Evolutionary conservation across 2,329 filamentous ascomycete genomes (phyloP).

Genomic region (Neonectria ditissima): DNA sequence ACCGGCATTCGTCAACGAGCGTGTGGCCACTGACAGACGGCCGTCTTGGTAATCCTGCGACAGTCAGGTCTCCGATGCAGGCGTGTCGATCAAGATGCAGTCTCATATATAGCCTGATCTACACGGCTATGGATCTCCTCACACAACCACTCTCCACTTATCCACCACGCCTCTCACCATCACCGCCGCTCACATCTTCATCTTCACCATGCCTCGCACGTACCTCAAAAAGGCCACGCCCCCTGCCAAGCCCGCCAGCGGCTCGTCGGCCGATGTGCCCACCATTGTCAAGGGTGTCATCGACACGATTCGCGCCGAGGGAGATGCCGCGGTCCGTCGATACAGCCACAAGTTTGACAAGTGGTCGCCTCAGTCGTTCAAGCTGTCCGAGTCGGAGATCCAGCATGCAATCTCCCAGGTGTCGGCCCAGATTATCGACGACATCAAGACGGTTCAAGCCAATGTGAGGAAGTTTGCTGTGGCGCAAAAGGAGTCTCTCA

Average conservation of each 20-base stretch:
- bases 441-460: conserved; percentile 46
- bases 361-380: conserved; percentile 63
- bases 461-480: conserved; percentile 32
- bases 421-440: conserved; percentile 55
- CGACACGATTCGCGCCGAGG: conserved; percentile 57
- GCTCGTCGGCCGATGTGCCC: conserved; percentile 21
- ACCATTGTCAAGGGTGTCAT: conserved; percentile 60
- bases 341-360: conserved; percentile 67
- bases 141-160: not conserved
- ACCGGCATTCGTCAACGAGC: not conserved
- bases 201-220: conserved; percentile 20
- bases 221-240: conserved; percentile 24
- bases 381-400: conserved; percentile 59
- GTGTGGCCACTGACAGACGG: not conserved
- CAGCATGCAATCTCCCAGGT: conserved; percentile 57
- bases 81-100: not conserved
- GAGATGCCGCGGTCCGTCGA: conserved; percentile 60
- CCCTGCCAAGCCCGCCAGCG: conserved; percentile 10
- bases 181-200: not conserved
- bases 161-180: not conserved
- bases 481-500: conserved; percentile 18
- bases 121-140: not conserved
- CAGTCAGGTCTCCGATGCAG: not conserved
- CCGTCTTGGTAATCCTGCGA: conserved; percentile 2
- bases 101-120: conserved; percentile 14